phyloP scores from a whole-genome alignment of 257 asterid genomes.

The Salvia miltiorrhiza region DNA sequence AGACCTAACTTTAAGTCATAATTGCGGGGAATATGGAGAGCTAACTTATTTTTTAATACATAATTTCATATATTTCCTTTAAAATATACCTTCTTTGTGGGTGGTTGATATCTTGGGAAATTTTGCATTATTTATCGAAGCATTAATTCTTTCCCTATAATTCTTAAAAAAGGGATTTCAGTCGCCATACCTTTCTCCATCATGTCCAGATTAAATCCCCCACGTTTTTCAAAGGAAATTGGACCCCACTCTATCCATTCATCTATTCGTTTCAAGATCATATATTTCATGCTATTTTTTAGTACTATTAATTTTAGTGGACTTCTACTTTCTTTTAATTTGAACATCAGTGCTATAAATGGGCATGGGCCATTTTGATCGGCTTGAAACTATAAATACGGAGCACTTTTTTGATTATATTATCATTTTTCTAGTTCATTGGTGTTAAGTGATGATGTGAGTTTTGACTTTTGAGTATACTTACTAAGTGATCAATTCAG shows the following conservation, averaged over 20 bases:
- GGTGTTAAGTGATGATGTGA: conserved; percentile 16
- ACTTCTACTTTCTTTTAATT: background rate
- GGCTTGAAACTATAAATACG: background rate
- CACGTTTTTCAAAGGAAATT: conserved; percentile 36
- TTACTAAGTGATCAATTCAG: too few relatives aligned
- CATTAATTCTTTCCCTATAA: conserved; percentile 10
- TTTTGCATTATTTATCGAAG: conserved; percentile 15
- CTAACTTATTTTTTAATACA: background rate
- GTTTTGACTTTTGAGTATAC: background rate
- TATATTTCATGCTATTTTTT: background rate
- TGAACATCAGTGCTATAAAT: background rate
- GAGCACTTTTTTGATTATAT: background rate
- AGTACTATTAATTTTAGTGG: background rate
- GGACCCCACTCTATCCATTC: conserved; percentile 37
- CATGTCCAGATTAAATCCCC: conserved; percentile 35
- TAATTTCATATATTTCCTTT: background rate
- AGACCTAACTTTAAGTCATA: conserved; percentile 25
- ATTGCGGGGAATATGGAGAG: conserved; percentile 21
- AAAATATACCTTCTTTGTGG: conserved; percentile 10
- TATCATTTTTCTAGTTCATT: background rate
- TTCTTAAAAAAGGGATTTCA: conserved; percentile 13
- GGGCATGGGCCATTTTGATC: conserved; percentile 17
- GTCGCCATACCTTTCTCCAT: conserved; percentile 24
- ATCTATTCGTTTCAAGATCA: background rate
- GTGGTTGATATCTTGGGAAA: conserved; percentile 27